A percentile compares a stretch with the other conserved stretches of the same genome.
phyloP scores from a whole-genome alignment of 2,329 filamentous ascomycete genomes.

The Calonectria crousiana region DNA sequence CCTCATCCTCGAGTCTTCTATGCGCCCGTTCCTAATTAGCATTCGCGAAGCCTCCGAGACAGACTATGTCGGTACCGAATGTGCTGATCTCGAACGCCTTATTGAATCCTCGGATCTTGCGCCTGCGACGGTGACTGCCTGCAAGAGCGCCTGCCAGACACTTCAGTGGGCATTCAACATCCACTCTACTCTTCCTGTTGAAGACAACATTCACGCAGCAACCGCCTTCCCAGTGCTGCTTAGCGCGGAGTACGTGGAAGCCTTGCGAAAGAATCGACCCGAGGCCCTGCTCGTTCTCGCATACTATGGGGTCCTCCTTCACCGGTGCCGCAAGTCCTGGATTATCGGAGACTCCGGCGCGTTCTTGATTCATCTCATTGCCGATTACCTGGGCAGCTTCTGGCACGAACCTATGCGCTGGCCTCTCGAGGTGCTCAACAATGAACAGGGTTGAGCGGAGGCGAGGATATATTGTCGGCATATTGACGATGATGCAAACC shows the following conservation, averaged over 20 bases:
- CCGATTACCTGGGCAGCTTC: slow-evolving; percentile 47
- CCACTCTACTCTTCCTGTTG: slow-evolving; percentile 39
- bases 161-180: slow-evolving; percentile 53
- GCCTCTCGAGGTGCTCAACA: slow-evolving; percentile 48
- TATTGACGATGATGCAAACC: background rate
- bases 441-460: slow-evolving; percentile 39
- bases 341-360: slow-evolving; percentile 51
- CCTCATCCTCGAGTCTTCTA: slow-evolving; percentile 50
- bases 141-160: slow-evolving; percentile 43
- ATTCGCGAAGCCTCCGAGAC: slow-evolving; percentile 30
- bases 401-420: slow-evolving; percentile 50
- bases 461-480: background rate
- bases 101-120: slow-evolving; percentile 49
- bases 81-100: slow-evolving; percentile 42
- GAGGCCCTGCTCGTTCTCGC: slow-evolving; percentile 61
- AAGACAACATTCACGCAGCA: slow-evolving; percentile 45
- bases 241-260: slow-evolving; percentile 49
- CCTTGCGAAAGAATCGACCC: slow-evolving; percentile 51
- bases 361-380: slow-evolving; percentile 47
- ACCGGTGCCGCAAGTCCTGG: slow-evolving; percentile 55
- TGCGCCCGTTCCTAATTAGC: slow-evolving; percentile 44
- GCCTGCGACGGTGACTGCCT: slow-evolving; percentile 43
- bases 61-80: slow-evolving; percentile 41
- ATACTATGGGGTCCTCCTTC: slow-evolving; percentile 63
- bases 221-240: slow-evolving; percentile 50